A percentile compares a stretch with the other conserved stretches of the same genome.
Evolutionary conservation across 1,139 yeast species (phyloP).

Genomic region (Pichia sp.): DNA sequence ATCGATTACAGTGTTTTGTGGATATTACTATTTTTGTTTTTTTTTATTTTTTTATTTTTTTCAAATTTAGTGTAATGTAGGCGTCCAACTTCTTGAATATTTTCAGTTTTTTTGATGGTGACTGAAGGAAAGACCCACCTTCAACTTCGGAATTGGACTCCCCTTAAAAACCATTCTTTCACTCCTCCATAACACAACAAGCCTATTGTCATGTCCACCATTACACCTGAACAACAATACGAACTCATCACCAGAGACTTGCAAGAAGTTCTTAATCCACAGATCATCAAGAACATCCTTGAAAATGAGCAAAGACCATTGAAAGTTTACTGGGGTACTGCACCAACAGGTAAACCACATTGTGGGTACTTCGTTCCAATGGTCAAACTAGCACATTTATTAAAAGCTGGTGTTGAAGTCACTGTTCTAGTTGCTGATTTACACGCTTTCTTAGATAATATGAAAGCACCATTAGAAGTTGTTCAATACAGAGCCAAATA

Average conservation of each 20-base stretch:
- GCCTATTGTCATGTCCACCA: conserved; percentile 14
- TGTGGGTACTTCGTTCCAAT: conserved; percentile 98
- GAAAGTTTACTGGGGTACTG: conserved; percentile 93
- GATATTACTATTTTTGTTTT: too few species aligned
- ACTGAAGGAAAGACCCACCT: too few species aligned
- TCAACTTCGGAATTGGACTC: too few species aligned
- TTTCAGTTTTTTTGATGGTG: too few species aligned
- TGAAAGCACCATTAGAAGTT: conserved; percentile 96
- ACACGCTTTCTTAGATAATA: conserved; percentile 95
- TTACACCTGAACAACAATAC: conserved; percentile 57
- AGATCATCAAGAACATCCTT: conserved; percentile 77
- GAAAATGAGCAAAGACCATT: conserved; percentile 77
- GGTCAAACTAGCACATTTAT: conserved; percentile 92
- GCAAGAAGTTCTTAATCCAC: conserved; percentile 87
- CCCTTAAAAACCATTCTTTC: too few species aligned
- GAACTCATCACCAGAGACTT: conserved; percentile 75
- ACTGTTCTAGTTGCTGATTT: conserved; percentile 91
- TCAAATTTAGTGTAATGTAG: too few species aligned
- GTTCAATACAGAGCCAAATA: conserved; percentile 84
- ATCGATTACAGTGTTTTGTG: too few species aligned
- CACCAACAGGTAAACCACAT: conserved; percentile 96
- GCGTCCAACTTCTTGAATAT: too few species aligned
- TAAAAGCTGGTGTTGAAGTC: conserved; percentile 94
- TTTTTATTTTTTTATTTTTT: too few species aligned
- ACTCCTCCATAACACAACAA: too few species aligned